Percentiles rank a stretch among this genome's conserved stretches.
Evolutionary conservation across 192 early-diverging fungal genomes (phyloP).

Genomic region (Dimargaris verticillata): DNA sequence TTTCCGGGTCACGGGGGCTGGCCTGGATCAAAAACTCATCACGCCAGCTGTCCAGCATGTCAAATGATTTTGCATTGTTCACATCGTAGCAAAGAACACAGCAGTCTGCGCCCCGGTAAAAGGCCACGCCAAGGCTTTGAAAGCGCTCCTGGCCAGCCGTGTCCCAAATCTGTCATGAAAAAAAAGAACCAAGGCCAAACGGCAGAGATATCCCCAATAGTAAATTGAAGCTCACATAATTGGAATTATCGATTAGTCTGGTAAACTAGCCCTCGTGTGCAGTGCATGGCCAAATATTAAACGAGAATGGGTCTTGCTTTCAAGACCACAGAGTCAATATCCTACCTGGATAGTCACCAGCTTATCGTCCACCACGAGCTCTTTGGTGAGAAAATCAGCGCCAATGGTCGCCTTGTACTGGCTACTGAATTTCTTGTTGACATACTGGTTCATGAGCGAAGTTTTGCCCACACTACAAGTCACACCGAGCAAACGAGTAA

Average conservation of each 20-base stretch:
- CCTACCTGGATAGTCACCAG: constrained; percentile 66
- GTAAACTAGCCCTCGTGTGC: too few relatives aligned
- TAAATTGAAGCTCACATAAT: too few relatives aligned
- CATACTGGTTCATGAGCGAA: constrained; percentile 99
- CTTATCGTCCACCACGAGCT: constrained; percentile 81
- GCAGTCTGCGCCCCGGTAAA: constrained; percentile 98
- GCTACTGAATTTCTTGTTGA: constrained; percentile 88
- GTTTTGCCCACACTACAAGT: constrained; percentile 77
- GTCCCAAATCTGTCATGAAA: constrained; percentile 78
- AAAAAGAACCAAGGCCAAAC: background rate
- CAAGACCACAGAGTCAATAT: background rate
- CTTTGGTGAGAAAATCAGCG: constrained; percentile 97
- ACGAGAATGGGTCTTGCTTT: background rate
- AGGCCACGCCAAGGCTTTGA: constrained; percentile 94
- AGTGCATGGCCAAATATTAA: too few relatives aligned
- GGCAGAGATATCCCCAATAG: too few relatives aligned
- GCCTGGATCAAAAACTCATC: constrained; percentile 98
- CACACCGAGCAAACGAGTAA: too few relatives aligned
- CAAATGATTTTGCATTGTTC: constrained; percentile 84
- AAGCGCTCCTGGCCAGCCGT: constrained; percentile 98
- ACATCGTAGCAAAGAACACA: constrained; percentile 96
- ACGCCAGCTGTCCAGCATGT: constrained; percentile 91
- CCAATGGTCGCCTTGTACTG: constrained; percentile 99
- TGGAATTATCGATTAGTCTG: too few relatives aligned
- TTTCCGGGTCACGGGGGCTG: constrained; percentile 82